Evolutionary conservation across 2,329 filamentous ascomycete species (phyloP).

Genomic region (Epichloe sp.): DNA sequence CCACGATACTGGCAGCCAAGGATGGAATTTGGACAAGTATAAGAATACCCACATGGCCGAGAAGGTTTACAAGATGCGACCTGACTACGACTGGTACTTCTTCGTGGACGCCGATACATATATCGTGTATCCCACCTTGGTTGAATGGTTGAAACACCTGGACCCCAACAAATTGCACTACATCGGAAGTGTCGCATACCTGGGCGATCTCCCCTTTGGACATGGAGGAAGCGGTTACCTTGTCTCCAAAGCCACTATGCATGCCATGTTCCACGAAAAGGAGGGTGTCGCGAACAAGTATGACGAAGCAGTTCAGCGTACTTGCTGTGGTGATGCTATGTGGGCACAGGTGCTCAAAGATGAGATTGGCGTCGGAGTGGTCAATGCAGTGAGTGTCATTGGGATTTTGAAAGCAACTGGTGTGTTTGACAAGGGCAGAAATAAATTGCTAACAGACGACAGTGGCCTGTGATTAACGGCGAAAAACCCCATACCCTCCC

Average conservation of each 20-base stretch:
- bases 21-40: conserved; percentile 47
- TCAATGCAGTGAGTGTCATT: conserved; percentile 25
- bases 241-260: conserved; percentile 38
- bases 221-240: conserved; percentile 45
- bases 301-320: conserved; percentile 25
- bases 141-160: conserved; percentile 32
- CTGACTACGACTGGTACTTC: conserved; percentile 44
- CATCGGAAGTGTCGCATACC: conserved; percentile 34
- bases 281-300: conserved; percentile 32
- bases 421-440: neutral
- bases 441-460: neutral
- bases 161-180: conserved; percentile 32
- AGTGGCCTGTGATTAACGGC: conserved; percentile 42
- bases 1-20: conserved; percentile 16
- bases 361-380: conserved; percentile 26
- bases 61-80: conserved; percentile 36
- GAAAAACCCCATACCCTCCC: conserved; percentile 40
- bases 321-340: conserved; percentile 40
- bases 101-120: conserved; percentile 48
- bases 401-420: neutral
- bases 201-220: conserved; percentile 31
- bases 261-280: conserved; percentile 27
- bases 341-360: conserved; percentile 33
- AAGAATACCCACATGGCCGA: conserved; percentile 48
- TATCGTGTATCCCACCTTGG: conserved; percentile 38